Base-by-base conservation (phyloP, 306 rosid genomes). In the Sophora flavescens region DNA sequence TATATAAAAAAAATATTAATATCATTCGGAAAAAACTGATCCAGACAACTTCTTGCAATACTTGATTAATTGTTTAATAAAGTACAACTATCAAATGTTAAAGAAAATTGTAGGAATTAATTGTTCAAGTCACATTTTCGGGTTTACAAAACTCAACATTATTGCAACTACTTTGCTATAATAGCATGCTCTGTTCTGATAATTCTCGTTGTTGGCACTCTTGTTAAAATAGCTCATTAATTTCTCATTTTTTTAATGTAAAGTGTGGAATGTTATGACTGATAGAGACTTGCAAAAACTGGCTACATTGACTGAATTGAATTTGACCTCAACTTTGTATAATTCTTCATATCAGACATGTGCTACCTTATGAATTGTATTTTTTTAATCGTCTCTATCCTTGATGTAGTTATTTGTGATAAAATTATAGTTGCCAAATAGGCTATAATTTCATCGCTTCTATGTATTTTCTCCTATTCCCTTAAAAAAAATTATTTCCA, bases 321-420 rank as follows among this genome's bases (percentile, higher is more conserved):
- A 36, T 32, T 33, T 72, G 26, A 13, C n/a, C 33, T 45, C 14
- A 35, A 6, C 50, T 38, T 14, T n/a, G 6, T 47, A 38, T 51
- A 65, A 38, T 32, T 63, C 42, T 63, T 51, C 48, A 58, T 69
- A 67, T 14, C 6, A 6, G 18, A 67, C 28, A 61, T 76, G 38
- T 14, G 15, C 38, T 42, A 51, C 42, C 18, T 39, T 54, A 51
- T 15, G 8, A 9, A 13, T 15, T 48, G 11, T 63, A 11, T 45
- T 5, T 62, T 50, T 16, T 11, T 47, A 3, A 47, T 1, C 48
- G 4, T 68, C 17, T 17, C 15, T 2, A 12, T 35, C 15, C 63
- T 17, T 62, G 26, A 38, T 39, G 4, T 48, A 17, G 48, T 18
- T 45, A 56, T 33, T 51, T 63, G 7, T n/a, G 67, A 41, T 63